These are phyloP conservation scores for Grigorovia jiainica DNA, from an alignment of 805 yeast genomes.

Conservation along the genomic window DNA sequence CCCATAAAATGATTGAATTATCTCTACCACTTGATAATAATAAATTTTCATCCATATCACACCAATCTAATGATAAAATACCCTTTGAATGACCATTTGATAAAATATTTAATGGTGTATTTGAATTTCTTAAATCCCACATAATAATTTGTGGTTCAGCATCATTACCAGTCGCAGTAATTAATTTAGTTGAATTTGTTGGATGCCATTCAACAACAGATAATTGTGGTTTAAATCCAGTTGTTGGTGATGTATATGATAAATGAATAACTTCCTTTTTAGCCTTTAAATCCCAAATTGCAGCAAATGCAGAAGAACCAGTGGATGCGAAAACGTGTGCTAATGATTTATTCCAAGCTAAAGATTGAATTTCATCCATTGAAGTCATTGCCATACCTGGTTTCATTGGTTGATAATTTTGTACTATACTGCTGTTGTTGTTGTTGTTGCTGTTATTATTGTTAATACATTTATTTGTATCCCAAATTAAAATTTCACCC, in stretches of 20 bases:
- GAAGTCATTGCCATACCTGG: constrained; percentile 80
- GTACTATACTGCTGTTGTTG: not conserved
- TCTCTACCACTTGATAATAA: constrained; percentile 90
- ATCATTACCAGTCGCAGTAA: constrained; percentile 82
- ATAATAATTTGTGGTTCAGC: constrained; percentile 67
- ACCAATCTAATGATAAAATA: constrained; percentile 88
- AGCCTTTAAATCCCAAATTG: constrained; percentile 89
- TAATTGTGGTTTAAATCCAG: constrained; percentile 52
- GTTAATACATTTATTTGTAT: constrained; percentile 53
- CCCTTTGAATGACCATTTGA: constrained; percentile 74
- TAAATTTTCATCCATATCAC: constrained; percentile 66
- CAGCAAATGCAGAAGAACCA: constrained; percentile 74
- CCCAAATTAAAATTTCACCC: constrained; percentile 89
- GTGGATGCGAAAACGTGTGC: constrained; percentile 86
- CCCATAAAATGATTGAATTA: constrained; percentile 82
- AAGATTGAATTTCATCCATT: constrained; percentile 66
- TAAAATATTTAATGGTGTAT: constrained; percentile 73
- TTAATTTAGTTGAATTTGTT: constrained; percentile 67
- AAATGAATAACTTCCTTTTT: constrained; percentile 83
- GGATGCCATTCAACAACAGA: constrained; percentile 95
- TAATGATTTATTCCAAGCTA: constrained; percentile 83
- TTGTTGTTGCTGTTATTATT: constrained; percentile 10
- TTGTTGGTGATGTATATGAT: constrained; percentile 48
- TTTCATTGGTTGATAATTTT: constrained; percentile 32
- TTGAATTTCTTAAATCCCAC: constrained; percentile 93